Base-by-base conservation (phyloP, 2,329 filamentous ascomycete species). In the Epicoccum nigrum region DNA sequence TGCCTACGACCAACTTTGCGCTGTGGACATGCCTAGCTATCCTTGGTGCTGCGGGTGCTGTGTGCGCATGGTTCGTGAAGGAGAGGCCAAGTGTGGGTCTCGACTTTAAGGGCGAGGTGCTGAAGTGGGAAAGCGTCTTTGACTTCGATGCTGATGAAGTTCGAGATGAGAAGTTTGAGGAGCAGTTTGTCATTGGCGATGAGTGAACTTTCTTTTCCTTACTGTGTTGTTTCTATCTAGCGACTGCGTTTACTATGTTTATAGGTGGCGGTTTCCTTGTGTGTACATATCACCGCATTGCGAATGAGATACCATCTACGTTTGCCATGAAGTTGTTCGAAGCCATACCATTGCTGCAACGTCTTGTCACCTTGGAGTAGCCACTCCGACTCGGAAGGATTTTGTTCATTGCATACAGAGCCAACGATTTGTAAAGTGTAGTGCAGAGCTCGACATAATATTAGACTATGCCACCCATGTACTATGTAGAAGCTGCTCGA, bases 91-190 rank as follows among this genome's bases (percentile, higher is more conserved):
- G 73, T 32, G 75, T 80, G 1, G 76, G 75, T 35, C 69, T 70
- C 38, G 77, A 80, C 51, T 79, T 71, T 58, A 74, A 60, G 39
- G 73, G 62, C 50, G 74, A 72, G 60, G 74, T 72, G 32, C 70
- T 73, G 27, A 74, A 67, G 69, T 79, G 77, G 76, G 77, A 74
- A 68, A 76, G 67, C 39, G 78, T 69, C 51, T 80, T 78, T 47
- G 77, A 80, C 52, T 71, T 69, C 13, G 74, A 75, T 51, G 63
- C 60, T 0, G 64, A 67, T 51, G 65, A 69, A 55, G 34, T 52
- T 16, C 51, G 54, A 21, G 49, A 60, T 11, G 34, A 39, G 30
- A 45, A 33, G 37, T 50, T 40, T 34, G 51, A 54, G 32, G 25
- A 39, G 17, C 32, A 47, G 15, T 41, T 45, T 31, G 38, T 40